Conservation (phyloP, 1,284 basidiomycete genomes). For the Sutorius eximius region DNA sequence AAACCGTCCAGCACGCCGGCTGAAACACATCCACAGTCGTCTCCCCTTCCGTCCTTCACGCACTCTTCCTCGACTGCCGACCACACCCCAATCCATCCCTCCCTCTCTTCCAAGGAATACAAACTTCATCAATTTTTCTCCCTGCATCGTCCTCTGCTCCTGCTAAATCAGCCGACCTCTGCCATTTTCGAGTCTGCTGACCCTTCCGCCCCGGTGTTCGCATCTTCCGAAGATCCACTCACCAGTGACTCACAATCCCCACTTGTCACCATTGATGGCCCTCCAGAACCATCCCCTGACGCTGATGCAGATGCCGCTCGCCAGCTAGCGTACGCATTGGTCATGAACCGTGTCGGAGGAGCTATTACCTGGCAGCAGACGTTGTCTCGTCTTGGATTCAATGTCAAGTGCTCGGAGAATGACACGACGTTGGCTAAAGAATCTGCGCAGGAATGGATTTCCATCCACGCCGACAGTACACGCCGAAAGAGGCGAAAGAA, state of each 20-base stretch:
- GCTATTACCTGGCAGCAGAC: conserved; percentile 63
- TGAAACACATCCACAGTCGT: conserved; percentile 16
- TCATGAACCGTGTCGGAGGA: conserved; percentile 61
- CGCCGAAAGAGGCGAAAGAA: conserved; percentile 83
- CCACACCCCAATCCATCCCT: conserved; percentile 45
- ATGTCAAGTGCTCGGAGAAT: conserved; percentile 46
- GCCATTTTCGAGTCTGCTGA: conserved; percentile 56
- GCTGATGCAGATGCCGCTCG: conserved; percentile 75
- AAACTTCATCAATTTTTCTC: conserved; percentile 80
- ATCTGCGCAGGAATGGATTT: conserved; percentile 57
- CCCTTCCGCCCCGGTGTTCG: conserved; percentile 34
- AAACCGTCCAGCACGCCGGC: conserved; percentile 24
- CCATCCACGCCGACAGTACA: conserved; percentile 71
- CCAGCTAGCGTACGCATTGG: conserved; percentile 66
- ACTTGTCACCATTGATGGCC: conserved; percentile 42
- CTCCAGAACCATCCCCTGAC: conserved; percentile 56
- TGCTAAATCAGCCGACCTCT: conserved; percentile 55
- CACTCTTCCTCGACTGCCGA: conserved; percentile 1
- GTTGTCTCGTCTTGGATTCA: conserved; percentile 59
- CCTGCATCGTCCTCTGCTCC: conserved; percentile 69
- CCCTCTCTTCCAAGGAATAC: conserved; percentile 62
- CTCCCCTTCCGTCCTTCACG: conserved; percentile 14
- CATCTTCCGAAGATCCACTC: conserved; percentile 10
- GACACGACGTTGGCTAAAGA: conserved; percentile 49
- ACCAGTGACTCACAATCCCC: conserved; percentile 7